Conservation (phyloP, 108 stramenopile species). For the Aurantiochytrium sp. region DNA sequence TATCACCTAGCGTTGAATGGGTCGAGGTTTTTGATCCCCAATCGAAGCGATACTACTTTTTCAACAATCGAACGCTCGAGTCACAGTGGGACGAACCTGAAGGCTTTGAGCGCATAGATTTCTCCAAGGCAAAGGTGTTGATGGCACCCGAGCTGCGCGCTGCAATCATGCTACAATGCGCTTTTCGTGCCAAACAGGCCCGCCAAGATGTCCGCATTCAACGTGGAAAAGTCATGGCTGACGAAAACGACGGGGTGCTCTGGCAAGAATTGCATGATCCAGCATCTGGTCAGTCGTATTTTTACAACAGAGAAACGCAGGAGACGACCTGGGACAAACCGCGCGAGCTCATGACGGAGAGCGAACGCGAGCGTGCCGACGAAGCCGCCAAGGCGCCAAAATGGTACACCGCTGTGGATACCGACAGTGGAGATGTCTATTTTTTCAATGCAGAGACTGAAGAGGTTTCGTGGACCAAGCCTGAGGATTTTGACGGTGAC, state of each 20-base stretch:
- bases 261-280: background rate
- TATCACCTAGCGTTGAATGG: background rate
- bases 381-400: background rate
- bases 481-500: background rate
- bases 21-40: background rate
- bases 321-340: background rate
- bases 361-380: background rate
- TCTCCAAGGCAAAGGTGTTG: background rate
- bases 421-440: background rate
- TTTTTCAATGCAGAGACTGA: background rate
- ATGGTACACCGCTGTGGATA: background rate
- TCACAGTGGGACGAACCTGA: background rate
- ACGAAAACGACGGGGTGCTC: background rate
- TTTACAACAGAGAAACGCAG: background rate
- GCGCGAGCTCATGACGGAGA: background rate
- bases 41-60: background rate
- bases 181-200: background rate
- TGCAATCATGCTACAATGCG: background rate
- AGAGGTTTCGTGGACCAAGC: background rate
- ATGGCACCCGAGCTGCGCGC: conserved; percentile 6
- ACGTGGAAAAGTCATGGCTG: too few species aligned
- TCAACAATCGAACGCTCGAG: background rate
- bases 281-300: background rate
- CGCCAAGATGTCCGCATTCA: too few species aligned
- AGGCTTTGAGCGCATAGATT: background rate